Evolutionary conservation across 169 alveolate genomes (phyloP), one percentile per base, ranked within the genome.

Genomic region (Eimeria praecox): DNA sequence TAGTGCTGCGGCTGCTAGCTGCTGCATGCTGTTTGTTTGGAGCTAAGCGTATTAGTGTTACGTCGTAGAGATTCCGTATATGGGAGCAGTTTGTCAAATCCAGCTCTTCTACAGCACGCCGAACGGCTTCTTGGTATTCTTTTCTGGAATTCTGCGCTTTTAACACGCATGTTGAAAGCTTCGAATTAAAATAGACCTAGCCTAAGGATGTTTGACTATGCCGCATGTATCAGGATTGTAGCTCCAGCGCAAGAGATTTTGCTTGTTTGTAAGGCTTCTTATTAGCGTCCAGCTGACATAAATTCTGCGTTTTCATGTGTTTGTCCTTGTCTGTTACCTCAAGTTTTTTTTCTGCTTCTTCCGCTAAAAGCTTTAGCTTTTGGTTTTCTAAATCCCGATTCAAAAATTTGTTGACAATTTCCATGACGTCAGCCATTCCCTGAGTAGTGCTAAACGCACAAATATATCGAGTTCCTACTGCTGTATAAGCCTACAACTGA

Each of bases 371-470:
- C 75, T 77, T 90, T 6, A 95, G 89, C 78, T 95, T 94, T 16
- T 80, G 95, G 75, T 83, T 88, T 49, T 95, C 96, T 30, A 82
- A 24, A 59, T 95, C 96, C 40, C 94, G 62, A 75, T 95, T 95
- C 22, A 95, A 87, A 83, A 95, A 95, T 78, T 91, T 90, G 64
- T 90, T 94, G 62, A 95, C 96, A 35, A 95, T 95, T 30, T 95
- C 95, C 96, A 95, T 95, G 9, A 95, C 96, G 40, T 95, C 96
- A 89, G 73, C 93, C 73, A 95, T 94, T 16, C 96, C 96, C 96
- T 93, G 88, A 2, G 66, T 1, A 27, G 35, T 16, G 44, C 78
- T 18, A 78, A 59, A 38, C 27, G 0, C 14, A 6, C 49, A 38
- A 35, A 38, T 73, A 3, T 22, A 3, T 40, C 46, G 24, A 56